phyloP scores from a whole-genome alignment of 2,329 filamentous ascomycete genomes.

The Curvularia verruculosa region DNA sequence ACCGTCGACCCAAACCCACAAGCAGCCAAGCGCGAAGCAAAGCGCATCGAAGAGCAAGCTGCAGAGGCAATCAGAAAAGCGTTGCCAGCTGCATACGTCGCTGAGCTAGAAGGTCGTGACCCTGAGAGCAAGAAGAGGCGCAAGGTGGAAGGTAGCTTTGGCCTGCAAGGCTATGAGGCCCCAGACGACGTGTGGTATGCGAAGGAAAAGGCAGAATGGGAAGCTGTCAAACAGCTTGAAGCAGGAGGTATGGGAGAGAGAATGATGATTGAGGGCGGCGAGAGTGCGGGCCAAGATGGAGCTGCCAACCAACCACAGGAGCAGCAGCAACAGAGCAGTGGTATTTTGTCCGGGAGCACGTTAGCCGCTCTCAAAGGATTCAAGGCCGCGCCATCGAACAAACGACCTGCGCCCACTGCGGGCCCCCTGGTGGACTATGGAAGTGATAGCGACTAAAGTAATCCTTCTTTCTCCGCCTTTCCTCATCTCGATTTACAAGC shows the following conservation, averaged over 20 bases:
- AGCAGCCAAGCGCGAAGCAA: slow-evolving; percentile 88
- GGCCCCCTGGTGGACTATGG: slow-evolving; percentile 87
- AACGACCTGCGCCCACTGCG: slow-evolving; percentile 59
- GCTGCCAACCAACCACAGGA: slow-evolving; percentile 15
- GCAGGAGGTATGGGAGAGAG: slow-evolving; percentile 62
- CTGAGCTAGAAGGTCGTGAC: slow-evolving; percentile 90
- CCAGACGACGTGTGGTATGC: slow-evolving; percentile 95
- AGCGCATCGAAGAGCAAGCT: slow-evolving; percentile 90
- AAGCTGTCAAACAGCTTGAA: slow-evolving; percentile 67
- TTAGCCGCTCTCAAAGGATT: slow-evolving; percentile 74
- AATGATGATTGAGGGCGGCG: slow-evolving; percentile 53
- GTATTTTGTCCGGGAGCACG: slow-evolving; percentile 83
- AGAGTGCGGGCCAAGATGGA: slow-evolving; percentile 41
- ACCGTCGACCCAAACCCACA: slow-evolving; percentile 95
- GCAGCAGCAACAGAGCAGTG: slow-evolving; percentile 51
- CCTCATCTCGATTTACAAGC: not conserved
- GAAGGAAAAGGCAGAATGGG: slow-evolving; percentile 70
- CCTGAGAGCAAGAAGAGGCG: slow-evolving; percentile 85
- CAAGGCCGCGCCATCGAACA: slow-evolving; percentile 52
- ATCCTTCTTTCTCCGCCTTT: not conserved
- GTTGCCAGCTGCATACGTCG: slow-evolving; percentile 86
- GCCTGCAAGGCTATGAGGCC: slow-evolving; percentile 88
- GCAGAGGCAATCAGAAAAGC: slow-evolving; percentile 90
- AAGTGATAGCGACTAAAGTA: slow-evolving; percentile 69
- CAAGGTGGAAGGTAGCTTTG: slow-evolving; percentile 85